Evolutionary conservation across 495 filamentous ascomycete genomes (phyloP), one percentile per base, ranked within the genome.

Genomic region (Echria macrotheca): DNA sequence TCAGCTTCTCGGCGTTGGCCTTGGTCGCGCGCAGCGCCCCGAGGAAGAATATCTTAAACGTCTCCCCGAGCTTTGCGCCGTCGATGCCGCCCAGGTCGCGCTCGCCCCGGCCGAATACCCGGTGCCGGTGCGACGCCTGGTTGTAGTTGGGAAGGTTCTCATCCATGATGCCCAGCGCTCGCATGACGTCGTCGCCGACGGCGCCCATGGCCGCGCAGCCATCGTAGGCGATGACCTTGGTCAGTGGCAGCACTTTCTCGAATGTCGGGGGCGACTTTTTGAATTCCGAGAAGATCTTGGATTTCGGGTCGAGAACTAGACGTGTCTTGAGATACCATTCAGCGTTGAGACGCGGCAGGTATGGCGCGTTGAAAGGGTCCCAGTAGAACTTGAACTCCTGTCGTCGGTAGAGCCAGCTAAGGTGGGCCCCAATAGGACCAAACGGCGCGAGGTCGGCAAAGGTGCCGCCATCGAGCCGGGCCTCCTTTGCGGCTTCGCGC

Each of bases 341-440:
- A 19, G n/a, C 5, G 26, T 54, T 11, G 42, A 57, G 51, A 4
- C 31, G 24, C 1, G 43, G 31, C 41, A 44, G 28, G 15, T 19
- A 54, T 17, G 51, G 55, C 18, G 41, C 44, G 42, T 57, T 50
- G 43, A 21, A 39, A 7, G 55, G 51, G 15, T 57, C 55, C 50
- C 50, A 57, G 47, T 39, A 57, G 51, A 57, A 57, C 24, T 57
- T 57, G 55, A 57, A 54, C 21, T 57, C 55, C 37, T 54, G 51
- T 4, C 55, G 51, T 26, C 36, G 25, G 33, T 47, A 54, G 21
- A 50, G 18, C 55, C 55, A 57, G 17, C 29, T 14, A 14, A 57
- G 41, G 24, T 57, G 55, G 3, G 42, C 12, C 19, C 55, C 55
- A 24, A 57, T 57, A 2, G 50, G 55, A 0, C 55, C 55, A 29